These are phyloP conservation scores for Aureobasidium sp. DNA, from an alignment of 2,329 filamentous ascomycete species.

Conservation along the genomic window DNA sequence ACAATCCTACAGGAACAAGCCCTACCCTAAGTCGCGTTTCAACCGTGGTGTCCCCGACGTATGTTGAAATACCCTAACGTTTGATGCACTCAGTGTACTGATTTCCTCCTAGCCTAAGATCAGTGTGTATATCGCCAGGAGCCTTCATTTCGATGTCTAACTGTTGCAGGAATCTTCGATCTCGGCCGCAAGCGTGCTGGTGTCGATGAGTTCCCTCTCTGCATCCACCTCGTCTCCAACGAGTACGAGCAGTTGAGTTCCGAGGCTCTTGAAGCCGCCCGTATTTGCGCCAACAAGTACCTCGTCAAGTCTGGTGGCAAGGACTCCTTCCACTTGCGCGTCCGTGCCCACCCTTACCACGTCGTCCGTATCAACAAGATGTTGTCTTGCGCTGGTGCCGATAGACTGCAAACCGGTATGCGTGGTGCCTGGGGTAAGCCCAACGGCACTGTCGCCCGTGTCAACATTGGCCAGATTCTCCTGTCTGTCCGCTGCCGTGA, in stretches of 20 bases:
- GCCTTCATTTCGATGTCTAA: too few relatives aligned
- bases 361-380: conserved; percentile 99
- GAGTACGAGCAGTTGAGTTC: conserved; percentile 99
- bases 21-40: conserved; percentile 99
- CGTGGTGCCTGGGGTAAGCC: conserved; percentile 99
- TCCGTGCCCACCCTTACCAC: conserved; percentile 96
- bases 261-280: conserved; percentile 97
- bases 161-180: conserved; percentile 54
- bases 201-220: conserved; percentile 99
- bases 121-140: too few relatives aligned
- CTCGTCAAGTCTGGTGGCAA: conserved; percentile 63
- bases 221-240: conserved; percentile 99
- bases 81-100: too few relatives aligned
- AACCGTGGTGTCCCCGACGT: conserved; percentile 83
- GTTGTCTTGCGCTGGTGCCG: conserved; percentile 99
- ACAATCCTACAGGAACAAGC: conserved; percentile 36
- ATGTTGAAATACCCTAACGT: too few relatives aligned
- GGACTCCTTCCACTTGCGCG: conserved; percentile 64
- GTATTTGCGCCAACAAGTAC: conserved; percentile 99
- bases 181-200: conserved; percentile 73
- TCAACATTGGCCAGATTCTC: conserved; percentile 99
- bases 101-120: too few relatives aligned
- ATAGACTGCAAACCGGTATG: conserved; percentile 99
- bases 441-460: conserved; percentile 96
- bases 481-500: conserved; percentile 96